Evolutionary conservation across 176 grass and related monocot species (phyloP).

Genomic region (Oryza australiensis): DNA sequence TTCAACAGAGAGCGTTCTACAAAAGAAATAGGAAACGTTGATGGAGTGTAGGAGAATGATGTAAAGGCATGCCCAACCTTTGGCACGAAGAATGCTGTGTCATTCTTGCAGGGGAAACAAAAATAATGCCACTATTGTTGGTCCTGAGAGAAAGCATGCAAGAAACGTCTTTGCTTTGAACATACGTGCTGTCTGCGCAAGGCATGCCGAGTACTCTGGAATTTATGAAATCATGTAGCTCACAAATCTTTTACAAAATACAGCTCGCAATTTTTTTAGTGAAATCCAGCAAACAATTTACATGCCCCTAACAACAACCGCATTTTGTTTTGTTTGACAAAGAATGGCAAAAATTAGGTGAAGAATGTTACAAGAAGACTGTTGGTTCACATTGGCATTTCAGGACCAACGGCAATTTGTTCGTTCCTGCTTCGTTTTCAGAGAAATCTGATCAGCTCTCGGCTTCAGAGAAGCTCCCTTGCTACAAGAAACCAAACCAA

Average conservation of each 20-base stretch:
- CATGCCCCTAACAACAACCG: neutral
- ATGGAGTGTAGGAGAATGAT: neutral
- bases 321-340: neutral
- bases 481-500: neutral
- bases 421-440: neutral
- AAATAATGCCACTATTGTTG: neutral
- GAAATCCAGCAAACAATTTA: neutral
- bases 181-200: neutral
- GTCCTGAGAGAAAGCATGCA: neutral
- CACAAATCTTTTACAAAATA: neutral
- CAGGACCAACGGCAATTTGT: neutral
- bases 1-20: too few species aligned
- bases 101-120: neutral
- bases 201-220: neutral
- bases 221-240: neutral
- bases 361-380: neutral
- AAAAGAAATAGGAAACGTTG: too few species aligned
- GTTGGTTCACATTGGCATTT: neutral
- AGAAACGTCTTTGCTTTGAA: neutral
- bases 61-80: neutral
- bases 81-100: neutral
- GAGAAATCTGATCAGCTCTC: slow-evolving; percentile 16
- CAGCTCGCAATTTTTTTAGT: neutral
- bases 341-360: neutral
- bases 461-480: neutral